phyloP scores from a whole-genome alignment of 805 yeast genomes.

The Wickerhamiella shivajii region DNA sequence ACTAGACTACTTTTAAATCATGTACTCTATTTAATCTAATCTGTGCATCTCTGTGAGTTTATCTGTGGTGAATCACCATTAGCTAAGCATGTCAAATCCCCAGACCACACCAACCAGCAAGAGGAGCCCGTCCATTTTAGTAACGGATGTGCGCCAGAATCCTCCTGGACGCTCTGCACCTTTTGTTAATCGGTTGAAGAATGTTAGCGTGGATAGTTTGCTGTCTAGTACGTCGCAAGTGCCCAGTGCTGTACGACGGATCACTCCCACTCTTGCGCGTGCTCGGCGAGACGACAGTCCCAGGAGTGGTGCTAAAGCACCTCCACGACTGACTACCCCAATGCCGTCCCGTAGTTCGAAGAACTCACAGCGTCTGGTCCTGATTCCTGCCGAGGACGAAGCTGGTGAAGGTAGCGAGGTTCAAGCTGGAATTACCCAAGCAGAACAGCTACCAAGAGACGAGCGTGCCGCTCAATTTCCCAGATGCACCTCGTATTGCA shows the following conservation, averaged over 20 bases:
- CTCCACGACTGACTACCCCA: conserved; percentile 18
- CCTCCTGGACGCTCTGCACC: conserved; percentile 26
- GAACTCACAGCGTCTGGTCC: conserved; percentile 69
- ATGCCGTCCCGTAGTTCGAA: conserved; percentile 53
- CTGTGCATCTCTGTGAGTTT: no score
- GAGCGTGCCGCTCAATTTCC: conserved; percentile 44
- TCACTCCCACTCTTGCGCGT: conserved; percentile 17
- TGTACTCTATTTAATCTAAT: no score
- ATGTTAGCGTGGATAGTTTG: conserved; percentile 68
- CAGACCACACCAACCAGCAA: conserved; percentile 26
- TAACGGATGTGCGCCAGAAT: conserved; percentile 67
- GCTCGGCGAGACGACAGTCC: neutral
- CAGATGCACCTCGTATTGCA: conserved; percentile 82
- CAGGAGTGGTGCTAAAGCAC: neutral
- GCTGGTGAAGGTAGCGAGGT: conserved; percentile 35
- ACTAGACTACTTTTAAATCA: conserved; percentile 4
- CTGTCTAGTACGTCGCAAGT: conserved; percentile 70
- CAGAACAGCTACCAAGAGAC: conserved; percentile 30
- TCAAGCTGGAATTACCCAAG: conserved; percentile 22
- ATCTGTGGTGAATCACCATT: no score
- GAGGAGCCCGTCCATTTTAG: conserved; percentile 84
- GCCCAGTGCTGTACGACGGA: conserved; percentile 54
- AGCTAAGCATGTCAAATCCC: no score
- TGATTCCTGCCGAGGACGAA: conserved; percentile 30
- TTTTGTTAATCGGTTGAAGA: conserved; percentile 51